Evolutionary conservation across 164 flowering plant species (phyloP).

Genomic region (Stephania yunnanensis): DNA sequence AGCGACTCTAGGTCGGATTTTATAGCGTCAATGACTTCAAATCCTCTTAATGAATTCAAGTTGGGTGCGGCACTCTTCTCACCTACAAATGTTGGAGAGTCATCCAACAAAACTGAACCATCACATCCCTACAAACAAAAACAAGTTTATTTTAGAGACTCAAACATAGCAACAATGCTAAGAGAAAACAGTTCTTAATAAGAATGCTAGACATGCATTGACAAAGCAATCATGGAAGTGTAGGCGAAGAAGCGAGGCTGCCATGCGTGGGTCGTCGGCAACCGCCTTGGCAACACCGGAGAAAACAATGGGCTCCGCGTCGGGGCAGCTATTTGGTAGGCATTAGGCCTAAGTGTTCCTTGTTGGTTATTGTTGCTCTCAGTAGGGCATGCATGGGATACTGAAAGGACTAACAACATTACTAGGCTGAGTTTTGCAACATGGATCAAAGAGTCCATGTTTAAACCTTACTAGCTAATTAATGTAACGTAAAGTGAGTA

Average conservation of each 20-base stretch:
- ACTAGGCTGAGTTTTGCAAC: no score
- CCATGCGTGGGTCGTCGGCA: constrained; percentile 59
- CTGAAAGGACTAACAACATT: background rate
- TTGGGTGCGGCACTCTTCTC: constrained; percentile 74
- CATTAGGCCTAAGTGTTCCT: constrained; percentile 17
- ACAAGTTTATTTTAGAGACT: background rate
- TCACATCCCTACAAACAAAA: constrained; percentile 65
- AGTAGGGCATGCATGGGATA: constrained; percentile 31
- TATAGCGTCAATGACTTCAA: constrained; percentile 65
- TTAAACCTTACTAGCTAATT: no score
- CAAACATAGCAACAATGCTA: no score
- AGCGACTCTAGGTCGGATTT: constrained; percentile 50
- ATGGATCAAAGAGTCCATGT: no score
- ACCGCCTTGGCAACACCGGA: constrained; percentile 48
- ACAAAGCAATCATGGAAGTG: constrained; percentile 88
- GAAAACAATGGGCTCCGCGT: constrained; percentile 52
- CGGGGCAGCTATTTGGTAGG: constrained; percentile 50
- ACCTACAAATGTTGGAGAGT: constrained; percentile 38
- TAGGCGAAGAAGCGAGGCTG: constrained; percentile 72
- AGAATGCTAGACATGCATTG: constrained; percentile 30
- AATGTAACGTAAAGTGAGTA: no score
- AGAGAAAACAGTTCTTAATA: background rate
- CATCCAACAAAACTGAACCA: constrained; percentile 73
- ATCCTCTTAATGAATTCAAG: constrained; percentile 66
- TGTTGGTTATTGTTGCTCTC: constrained; percentile 6